Conservation (phyloP, 495 filamentous ascomycete species). For the Thermothielavioides terrestris region DNA sequence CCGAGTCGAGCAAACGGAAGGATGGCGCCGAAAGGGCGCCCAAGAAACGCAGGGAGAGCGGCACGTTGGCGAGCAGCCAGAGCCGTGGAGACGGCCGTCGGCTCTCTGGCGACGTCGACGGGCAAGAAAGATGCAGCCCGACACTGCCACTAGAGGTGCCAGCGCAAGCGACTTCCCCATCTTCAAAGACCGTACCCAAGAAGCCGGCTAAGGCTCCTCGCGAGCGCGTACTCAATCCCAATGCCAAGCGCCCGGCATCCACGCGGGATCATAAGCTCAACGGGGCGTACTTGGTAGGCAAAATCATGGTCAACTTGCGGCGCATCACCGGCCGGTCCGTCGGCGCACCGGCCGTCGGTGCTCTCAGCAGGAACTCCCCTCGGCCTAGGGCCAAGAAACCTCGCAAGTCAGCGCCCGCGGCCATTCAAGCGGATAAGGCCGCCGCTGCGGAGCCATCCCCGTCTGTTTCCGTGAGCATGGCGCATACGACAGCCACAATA, state of each 20-base stretch:
- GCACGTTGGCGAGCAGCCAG: not conserved
- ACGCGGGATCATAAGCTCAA: conserved; percentile 31
- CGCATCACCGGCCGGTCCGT: conserved; percentile 16
- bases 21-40: conserved; percentile 13
- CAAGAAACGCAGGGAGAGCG: conserved; percentile 14
- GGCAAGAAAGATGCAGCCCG: conserved; percentile 5
- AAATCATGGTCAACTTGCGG: conserved; percentile 20
- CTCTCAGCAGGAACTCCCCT: not conserved
- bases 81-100: conserved; percentile 1
- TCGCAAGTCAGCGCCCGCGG: conserved; percentile 20
- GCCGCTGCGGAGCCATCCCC: not conserved
- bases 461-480: no score
- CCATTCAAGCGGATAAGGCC: not conserved
- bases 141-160: no score
- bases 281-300: conserved; percentile 27
- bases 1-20: conserved; percentile 22
- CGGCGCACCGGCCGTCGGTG: no score
- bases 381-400: conserved; percentile 21
- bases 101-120: no score
- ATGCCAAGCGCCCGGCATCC: conserved; percentile 27
- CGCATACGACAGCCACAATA: not conserved
- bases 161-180: no score
- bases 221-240: conserved; percentile 22
- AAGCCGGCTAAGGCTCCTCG: not conserved
- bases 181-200: not conserved